Conservation (phyloP, 441 rosid genomes). For the Hypseocharis bilobata region DNA sequence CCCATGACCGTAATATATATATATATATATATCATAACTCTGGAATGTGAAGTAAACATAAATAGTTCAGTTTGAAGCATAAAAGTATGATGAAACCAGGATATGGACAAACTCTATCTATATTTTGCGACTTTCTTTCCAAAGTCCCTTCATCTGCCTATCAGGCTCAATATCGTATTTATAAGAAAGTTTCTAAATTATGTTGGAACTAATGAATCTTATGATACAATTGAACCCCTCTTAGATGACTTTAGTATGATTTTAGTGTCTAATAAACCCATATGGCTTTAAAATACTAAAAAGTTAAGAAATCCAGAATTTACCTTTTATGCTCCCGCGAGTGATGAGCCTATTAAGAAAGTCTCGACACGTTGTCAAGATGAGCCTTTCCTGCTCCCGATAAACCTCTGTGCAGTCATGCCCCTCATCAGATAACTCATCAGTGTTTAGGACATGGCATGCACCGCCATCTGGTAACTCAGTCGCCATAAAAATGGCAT, state of each 20-base stretch:
- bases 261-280: not conserved
- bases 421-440: constrained; percentile 20
- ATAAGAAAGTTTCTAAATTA: not conserved
- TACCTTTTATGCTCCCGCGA: constrained; percentile 50
- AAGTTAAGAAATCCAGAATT: constrained; percentile 11
- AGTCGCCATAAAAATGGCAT: constrained; percentile 27
- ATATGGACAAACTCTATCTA: too few species aligned
- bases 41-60: too few species aligned
- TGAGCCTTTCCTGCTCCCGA: constrained; percentile 53
- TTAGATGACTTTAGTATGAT: not conserved
- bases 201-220: not conserved
- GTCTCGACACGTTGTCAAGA: constrained; percentile 51
- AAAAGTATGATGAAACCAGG: too few species aligned
- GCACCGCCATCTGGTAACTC: constrained; percentile 27
- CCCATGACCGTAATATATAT: too few species aligned
- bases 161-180: not conserved
- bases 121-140: not conserved
- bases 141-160: not conserved
- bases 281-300: constrained; percentile 6
- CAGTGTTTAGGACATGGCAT: constrained; percentile 15
- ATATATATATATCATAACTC: too few species aligned
- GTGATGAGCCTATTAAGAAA: constrained; percentile 45
- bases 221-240: not conserved
- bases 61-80: too few species aligned
- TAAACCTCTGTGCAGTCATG: constrained; percentile 36